phyloP scores from a whole-genome alignment of 164 flowering plant species.

The Magnolia kwangsiensis region DNA sequence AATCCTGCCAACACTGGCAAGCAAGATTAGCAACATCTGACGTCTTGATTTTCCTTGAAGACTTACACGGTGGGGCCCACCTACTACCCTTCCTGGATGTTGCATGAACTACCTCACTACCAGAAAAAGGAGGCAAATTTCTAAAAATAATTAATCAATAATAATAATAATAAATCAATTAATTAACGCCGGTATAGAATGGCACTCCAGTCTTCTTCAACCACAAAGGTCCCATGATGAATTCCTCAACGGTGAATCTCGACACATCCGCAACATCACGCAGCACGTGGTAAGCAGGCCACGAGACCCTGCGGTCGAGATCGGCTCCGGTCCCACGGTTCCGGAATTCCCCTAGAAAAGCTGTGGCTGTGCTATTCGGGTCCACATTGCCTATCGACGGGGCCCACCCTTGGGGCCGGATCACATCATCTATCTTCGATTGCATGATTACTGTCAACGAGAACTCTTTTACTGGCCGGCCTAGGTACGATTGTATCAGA shows the following conservation, averaged over 20 bases:
- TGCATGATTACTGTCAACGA: slow-evolving; percentile 14
- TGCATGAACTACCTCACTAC: too few relatives aligned
- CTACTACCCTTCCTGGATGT: too few relatives aligned
- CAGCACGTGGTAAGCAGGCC: slow-evolving; percentile 21
- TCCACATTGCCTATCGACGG: not conserved
- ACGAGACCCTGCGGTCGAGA: slow-evolving; percentile 13
- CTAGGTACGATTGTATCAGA: slow-evolving; percentile 13
- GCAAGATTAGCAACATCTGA: too few relatives aligned
- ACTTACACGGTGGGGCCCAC: too few relatives aligned
- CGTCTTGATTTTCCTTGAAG: too few relatives aligned
- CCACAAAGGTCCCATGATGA: slow-evolving; percentile 17
- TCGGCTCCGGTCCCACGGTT: slow-evolving; percentile 27
- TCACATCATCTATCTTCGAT: slow-evolving; percentile 12
- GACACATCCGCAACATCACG: slow-evolving; percentile 5
- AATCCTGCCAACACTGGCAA: too few relatives aligned
- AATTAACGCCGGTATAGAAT: slow-evolving; percentile 10
- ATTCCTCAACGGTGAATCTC: slow-evolving; percentile 16
- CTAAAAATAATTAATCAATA: too few relatives aligned
- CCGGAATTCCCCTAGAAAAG: slow-evolving; percentile 19
- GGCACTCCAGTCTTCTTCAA: slow-evolving; percentile 20
- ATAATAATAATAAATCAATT: not conserved
- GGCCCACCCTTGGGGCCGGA: slow-evolving; percentile 2
- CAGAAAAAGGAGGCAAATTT: too few relatives aligned
- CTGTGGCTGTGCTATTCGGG: slow-evolving; percentile 1
- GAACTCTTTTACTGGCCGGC: slow-evolving; percentile 19